Conservation (phyloP, 2,329 filamentous ascomycete genomes). For the Pseudopithomyces maydicus region DNA sequence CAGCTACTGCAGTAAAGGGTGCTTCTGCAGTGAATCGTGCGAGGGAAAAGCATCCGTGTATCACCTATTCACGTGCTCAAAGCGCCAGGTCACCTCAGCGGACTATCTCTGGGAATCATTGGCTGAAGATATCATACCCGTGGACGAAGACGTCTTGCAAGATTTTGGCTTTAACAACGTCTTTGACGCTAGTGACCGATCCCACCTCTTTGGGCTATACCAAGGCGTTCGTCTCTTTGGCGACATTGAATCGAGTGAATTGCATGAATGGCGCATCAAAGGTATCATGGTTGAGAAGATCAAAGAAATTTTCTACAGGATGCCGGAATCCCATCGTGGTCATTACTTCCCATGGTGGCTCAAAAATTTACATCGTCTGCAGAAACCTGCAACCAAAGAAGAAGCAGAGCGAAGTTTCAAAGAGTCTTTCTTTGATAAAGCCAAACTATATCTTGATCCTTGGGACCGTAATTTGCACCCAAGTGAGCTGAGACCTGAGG, state of each 20-base stretch:
- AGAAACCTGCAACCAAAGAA: constrained; percentile 17
- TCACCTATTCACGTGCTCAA: constrained; percentile 25
- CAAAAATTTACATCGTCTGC: constrained; percentile 23
- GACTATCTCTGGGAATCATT: constrained; percentile 31
- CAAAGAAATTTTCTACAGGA: constrained; percentile 23
- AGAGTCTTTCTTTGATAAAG: constrained; percentile 22
- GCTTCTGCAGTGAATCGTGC: constrained; percentile 26
- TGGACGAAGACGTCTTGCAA: constrained; percentile 31
- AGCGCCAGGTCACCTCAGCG: constrained; percentile 27
- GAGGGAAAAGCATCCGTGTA: constrained; percentile 19
- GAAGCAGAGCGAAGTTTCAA: constrained; percentile 17
- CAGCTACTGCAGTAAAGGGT: constrained; percentile 20
- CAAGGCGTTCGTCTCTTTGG: constrained; percentile 20
- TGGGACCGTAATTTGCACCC: constrained; percentile 17
- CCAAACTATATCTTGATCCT: constrained; percentile 21
- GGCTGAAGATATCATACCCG: constrained; percentile 24
- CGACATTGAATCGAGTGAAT: constrained; percentile 16
- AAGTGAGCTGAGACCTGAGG: constrained; percentile 21
- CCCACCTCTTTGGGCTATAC: constrained; percentile 30
- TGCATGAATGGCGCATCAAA: constrained; percentile 26
- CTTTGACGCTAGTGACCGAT: constrained; percentile 9
- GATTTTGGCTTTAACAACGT: constrained; percentile 36
- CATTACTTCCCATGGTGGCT: constrained; percentile 34
- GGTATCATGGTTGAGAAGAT: constrained; percentile 26
- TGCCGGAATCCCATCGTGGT: constrained; percentile 23